Conservation (phyloP, 164 flowering plant species). For the Buxus sempervirens region DNA sequence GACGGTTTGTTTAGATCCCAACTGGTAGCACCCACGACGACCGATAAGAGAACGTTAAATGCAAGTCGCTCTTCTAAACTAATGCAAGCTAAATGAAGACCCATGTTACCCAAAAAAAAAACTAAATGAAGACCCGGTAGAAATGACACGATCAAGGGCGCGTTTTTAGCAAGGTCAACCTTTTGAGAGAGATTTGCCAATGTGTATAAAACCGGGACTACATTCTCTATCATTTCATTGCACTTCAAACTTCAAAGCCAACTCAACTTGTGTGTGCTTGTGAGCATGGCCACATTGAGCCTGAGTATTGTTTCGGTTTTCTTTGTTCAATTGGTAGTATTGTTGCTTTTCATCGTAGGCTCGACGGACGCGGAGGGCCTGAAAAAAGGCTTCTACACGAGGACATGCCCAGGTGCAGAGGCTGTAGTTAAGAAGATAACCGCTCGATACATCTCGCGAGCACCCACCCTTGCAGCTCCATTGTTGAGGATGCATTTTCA, state of each 20-base stretch:
- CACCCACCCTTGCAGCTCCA: constrained; percentile 38
- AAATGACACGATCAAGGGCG: background rate
- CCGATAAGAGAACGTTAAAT: background rate
- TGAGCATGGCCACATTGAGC: constrained; percentile 5
- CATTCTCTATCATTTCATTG: background rate
- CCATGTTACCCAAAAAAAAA: too few relatives aligned
- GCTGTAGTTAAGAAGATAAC: constrained; percentile 19
- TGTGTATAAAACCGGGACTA: background rate
- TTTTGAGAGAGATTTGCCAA: too few relatives aligned
- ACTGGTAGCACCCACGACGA: background rate
- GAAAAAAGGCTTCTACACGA: constrained; percentile 26
- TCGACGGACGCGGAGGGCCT: constrained; percentile 21
- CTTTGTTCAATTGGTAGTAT: constrained; percentile 9
- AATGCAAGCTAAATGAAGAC: too few relatives aligned
- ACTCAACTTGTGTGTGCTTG: background rate
- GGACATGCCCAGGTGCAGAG: constrained; percentile 37
- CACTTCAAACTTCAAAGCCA: background rate
- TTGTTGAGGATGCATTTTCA: constrained; percentile 60
- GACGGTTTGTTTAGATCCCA: background rate
- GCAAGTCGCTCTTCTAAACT: background rate
- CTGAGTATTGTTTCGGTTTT: constrained; percentile 12
- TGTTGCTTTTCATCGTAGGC: constrained; percentile 11
- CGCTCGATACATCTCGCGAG: constrained; percentile 13
- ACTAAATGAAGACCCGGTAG: too few relatives aligned
- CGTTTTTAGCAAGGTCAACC: too few relatives aligned